These are phyloP conservation scores for Hanseniaspora mollemarum DNA, from an alignment of 805 yeast species.

Conservation along the genomic window DNA sequence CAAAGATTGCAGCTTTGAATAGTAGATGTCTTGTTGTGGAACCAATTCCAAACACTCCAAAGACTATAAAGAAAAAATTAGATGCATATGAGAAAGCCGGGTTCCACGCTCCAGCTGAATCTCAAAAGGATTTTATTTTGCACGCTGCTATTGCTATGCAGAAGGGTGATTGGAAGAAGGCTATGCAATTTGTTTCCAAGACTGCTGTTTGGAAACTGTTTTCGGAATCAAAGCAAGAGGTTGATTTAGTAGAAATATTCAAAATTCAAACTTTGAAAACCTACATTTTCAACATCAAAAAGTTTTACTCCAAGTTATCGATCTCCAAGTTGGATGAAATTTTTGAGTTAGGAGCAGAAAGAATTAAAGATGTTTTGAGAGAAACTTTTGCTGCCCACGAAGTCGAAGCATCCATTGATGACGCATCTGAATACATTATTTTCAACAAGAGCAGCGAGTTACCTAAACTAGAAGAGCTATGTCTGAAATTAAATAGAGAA, in stretches of 20 bases:
- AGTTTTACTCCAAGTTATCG: conserved; percentile 64
- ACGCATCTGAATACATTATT: conserved; percentile 47
- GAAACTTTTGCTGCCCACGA: conserved; percentile 72
- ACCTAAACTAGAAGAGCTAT: conserved; percentile 76
- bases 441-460: conserved; percentile 71
- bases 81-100: conserved; percentile 90
- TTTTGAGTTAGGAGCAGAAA: conserved; percentile 50
- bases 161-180: conserved; percentile 78
- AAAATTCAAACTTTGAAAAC: conserved; percentile 88
- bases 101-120: conserved; percentile 96
- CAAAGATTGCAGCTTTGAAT: conserved; percentile 67
- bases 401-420: conserved; percentile 56
- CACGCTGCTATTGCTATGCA: conserved; percentile 83
- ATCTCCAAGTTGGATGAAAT: conserved; percentile 49
- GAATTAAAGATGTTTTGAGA: conserved; percentile 52
- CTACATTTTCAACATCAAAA: conserved; percentile 75
- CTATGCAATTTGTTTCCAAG: conserved; percentile 48
- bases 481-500: conserved; percentile 51
- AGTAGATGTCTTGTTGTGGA: conserved; percentile 48
- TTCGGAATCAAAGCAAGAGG: conserved; percentile 5
- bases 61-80: conserved; percentile 79
- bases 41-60: conserved; percentile 45
- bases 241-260: conserved; percentile 46
- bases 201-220: conserved; percentile 51
- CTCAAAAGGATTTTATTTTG: conserved; percentile 84